Percentiles rank a stretch among this genome's conserved stretches.
Evolutionary conservation across 768 basidiomycete genomes (phyloP).

Genomic region (Coprinopsis marcescibilis): DNA sequence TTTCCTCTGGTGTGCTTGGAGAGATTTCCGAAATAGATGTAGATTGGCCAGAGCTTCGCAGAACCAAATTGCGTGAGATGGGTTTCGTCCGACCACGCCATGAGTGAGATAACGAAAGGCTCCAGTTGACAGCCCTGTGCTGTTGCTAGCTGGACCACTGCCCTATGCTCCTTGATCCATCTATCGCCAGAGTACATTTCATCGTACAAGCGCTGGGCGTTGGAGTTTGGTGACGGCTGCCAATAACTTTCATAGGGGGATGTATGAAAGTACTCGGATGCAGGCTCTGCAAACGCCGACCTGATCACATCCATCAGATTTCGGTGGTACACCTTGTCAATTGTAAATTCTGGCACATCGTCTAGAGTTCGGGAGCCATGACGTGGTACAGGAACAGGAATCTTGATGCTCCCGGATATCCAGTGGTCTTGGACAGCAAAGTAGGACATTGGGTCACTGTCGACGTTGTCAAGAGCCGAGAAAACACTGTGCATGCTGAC

Average conservation of each 20-base stretch:
- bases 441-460: slow-evolving; percentile 22
- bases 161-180: slow-evolving; percentile 15
- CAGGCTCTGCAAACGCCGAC: slow-evolving; percentile 10
- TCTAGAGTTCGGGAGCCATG: slow-evolving; percentile 13
- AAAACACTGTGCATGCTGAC: not conserved
- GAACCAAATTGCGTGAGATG: slow-evolving; percentile 28
- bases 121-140: slow-evolving; percentile 11
- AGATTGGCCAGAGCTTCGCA: slow-evolving; percentile 28
- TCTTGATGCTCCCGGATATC: slow-evolving; percentile 17
- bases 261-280: slow-evolving; percentile 13
- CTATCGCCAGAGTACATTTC: slow-evolving; percentile 18
- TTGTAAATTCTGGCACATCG: slow-evolving; percentile 14
- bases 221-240: not conserved
- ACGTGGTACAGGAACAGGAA: slow-evolving; percentile 23
- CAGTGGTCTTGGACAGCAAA: slow-evolving; percentile 24
- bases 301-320: slow-evolving; percentile 9
- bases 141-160: not conserved
- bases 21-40: slow-evolving; percentile 28
- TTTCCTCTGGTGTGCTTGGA: slow-evolving; percentile 30
- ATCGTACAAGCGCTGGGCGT: slow-evolving; percentile 11
- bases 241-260: slow-evolving; percentile 14
- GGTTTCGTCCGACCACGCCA: slow-evolving; percentile 29
- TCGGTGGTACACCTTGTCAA: slow-evolving; percentile 14
- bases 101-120: slow-evolving; percentile 17
- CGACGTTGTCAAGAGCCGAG: slow-evolving; percentile 2